phyloP scores from a whole-genome alignment of 106 monocot species.

The Hemerocallis citrina region DNA sequence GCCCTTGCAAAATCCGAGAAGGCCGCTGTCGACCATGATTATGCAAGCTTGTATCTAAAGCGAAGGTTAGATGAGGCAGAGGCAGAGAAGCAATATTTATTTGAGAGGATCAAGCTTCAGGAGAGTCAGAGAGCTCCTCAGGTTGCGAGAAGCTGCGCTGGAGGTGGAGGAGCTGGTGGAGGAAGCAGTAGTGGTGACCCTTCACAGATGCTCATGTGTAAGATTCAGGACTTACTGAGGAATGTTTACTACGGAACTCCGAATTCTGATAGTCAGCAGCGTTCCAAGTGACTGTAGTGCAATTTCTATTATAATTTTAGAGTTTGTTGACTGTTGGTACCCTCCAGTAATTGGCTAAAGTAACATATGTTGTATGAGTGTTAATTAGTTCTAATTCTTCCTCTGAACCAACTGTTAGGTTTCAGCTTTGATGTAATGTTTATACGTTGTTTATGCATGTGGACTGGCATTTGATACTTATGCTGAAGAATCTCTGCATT shows the following conservation, averaged over 20 bases:
- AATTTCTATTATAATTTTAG: neutral
- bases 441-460: no score
- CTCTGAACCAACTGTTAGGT: no score
- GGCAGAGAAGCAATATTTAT: conserved; percentile 82
- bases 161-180: conserved; percentile 5
- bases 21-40: conserved; percentile 69
- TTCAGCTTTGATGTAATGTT: no score
- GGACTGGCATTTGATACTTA: no score
- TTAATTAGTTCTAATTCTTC: no score
- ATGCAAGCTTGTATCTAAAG: conserved; percentile 84
- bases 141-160: conserved; percentile 17
- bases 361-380: no score
- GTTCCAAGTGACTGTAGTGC: conserved; percentile 15
- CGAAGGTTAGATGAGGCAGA: conserved; percentile 87
- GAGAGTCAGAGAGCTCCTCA: conserved; percentile 45
- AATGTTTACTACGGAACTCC: conserved; percentile 50
- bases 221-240: conserved; percentile 86
- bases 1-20: conserved; percentile 75
- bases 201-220: conserved; percentile 57
- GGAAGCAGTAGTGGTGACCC: no score
- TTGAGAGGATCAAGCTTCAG: conserved; percentile 89
- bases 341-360: no score
- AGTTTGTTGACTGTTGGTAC: no score
- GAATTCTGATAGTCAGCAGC: conserved; percentile 48
- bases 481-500: no score